Evolutionary conservation across 192 early-diverging fungal species (phyloP), one percentile per base, ranked within the genome.

Genomic region (Radiomyces spectabilis): DNA sequence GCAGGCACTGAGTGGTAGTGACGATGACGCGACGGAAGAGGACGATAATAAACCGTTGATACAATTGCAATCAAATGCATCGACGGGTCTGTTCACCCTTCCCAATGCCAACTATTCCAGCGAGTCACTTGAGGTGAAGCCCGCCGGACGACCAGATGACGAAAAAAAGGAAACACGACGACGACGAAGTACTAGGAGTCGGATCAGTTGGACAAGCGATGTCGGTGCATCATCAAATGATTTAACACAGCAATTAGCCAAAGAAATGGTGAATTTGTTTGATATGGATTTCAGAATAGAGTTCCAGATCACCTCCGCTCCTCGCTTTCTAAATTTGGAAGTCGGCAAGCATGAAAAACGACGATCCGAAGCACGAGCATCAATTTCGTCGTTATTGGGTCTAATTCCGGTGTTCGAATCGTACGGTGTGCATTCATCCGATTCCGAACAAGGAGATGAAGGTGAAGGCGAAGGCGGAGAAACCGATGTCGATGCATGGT

Each of bases 281-380:
- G 61, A 70, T 41, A 70, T 70, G 68, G 68, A 70, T 19, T 70
- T 70, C 41, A 43, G 48, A 15, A 42, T 68, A 5, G 55, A 68
- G 30, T 56, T 64, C 7, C 38, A 59, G 18, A 15, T 64, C 8
- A 51, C 53, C 35, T 51, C 57, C 9, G 42, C 67, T 10, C 57
- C 61, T 12, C 30, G 30, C 24, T 48, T 48, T 48, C n/a, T n/a
- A n/a, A n/a, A n/a, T n/a, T n/a, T n/a, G n/a, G n/a, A n/a, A n/a
- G n/a, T n/a, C n/a, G n/a, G n/a, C n/a, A n/a, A n/a, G n/a, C 15
- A 48, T 15, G 46, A 48, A 27, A 48, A 48, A 27, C 21, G 30
- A 15, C 21, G 30, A 6, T 13, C 24, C 15, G n/a, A n/a, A n/a
- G n/a, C n/a, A n/a, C 15, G 46, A 25, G 24, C 46, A 27, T 48